Evolutionary conservation across 805 yeast species (phyloP), one percentile per base, ranked within the genome.

Genomic region (Yamadazyma sp.): DNA sequence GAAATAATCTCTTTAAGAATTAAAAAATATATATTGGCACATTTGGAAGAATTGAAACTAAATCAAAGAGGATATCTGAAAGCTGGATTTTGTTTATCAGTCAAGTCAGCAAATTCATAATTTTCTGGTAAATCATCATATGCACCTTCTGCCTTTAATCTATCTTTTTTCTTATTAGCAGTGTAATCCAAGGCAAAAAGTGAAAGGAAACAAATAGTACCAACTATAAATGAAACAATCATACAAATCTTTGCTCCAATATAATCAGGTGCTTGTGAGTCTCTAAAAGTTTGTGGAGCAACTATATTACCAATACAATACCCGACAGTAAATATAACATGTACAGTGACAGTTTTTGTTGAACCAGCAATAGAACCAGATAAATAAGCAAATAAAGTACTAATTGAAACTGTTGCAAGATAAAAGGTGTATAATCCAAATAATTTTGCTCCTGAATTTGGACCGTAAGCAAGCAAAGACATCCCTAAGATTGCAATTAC

Each of bases 351-450:
- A 49, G 75, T 76, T 58, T 77, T 78, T 7, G 83, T 76, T 46
- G 69, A 72, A 5, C 84, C 84, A 7, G 75, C 76, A 31, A 69
- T 64, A 44, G 76, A 75, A 5, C 75, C 58, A 18, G 77, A 62
- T 23, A 72, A 51, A 35, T 54, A 40, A 1, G 72, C 60, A 23
- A 60, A 42, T n/a, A 56, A 35, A 42, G 57, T 56, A 29, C 58
- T 51, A 26, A 50, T 44, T 8, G 53, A 52, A 5, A 56, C 25
- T 1, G 65, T 60, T 7, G 47, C 50, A 17, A 69, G 6, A 13
- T 28, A 28, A 18, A 28, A 28, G 6, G 31, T 28, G 12, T 12
- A 33, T n/a, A 15, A 56, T 5, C 69, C 70, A 10, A 54, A 50
- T 20, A 58, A 40, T 41, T 51, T 50, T 15, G 51, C 55, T 11